Evolutionary conservation across 805 yeast species (phyloP).

Genomic region (Candida khao-thaluensis): DNA sequence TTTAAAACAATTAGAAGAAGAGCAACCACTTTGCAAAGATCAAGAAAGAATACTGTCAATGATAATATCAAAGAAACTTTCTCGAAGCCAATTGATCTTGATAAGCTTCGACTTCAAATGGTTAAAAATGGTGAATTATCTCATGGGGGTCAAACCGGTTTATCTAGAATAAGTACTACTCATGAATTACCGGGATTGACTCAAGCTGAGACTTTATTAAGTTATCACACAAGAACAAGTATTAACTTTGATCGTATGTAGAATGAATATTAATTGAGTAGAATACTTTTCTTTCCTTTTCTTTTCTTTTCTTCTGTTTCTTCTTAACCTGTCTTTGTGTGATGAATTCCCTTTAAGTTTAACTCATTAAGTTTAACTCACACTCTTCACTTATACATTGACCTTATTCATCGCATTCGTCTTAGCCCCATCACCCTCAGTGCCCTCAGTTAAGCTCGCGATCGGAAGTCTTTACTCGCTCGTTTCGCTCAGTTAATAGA

Average conservation of each 20-base stretch:
- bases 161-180: constrained; percentile 43
- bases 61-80: constrained; percentile 26
- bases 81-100: constrained; percentile 33
- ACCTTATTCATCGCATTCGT: too few relatives aligned
- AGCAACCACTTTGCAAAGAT: constrained; percentile 25
- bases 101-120: constrained; percentile 39
- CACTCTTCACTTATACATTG: too few relatives aligned
- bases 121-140: constrained; percentile 36
- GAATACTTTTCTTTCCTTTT: too few relatives aligned
- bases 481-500: too few relatives aligned
- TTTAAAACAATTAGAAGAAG: constrained; percentile 36
- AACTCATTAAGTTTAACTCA: too few relatives aligned
- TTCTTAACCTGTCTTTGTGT: too few relatives aligned
- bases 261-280: constrained; percentile 1
- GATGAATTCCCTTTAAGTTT: too few relatives aligned
- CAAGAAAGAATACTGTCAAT: constrained; percentile 22
- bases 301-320: too few relatives aligned
- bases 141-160: constrained; percentile 27
- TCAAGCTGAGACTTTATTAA: constrained; percentile 47
- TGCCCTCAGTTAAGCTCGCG: too few relatives aligned
- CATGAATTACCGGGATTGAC: constrained; percentile 51
- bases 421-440: too few relatives aligned
- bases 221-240: constrained; percentile 43
- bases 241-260: constrained; percentile 25
- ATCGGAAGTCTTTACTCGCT: too few relatives aligned